These are phyloP conservation scores for Vaccinium vitisidaea DNA, from an alignment of 148 eudicot species.

Conservation along the genomic window DNA sequence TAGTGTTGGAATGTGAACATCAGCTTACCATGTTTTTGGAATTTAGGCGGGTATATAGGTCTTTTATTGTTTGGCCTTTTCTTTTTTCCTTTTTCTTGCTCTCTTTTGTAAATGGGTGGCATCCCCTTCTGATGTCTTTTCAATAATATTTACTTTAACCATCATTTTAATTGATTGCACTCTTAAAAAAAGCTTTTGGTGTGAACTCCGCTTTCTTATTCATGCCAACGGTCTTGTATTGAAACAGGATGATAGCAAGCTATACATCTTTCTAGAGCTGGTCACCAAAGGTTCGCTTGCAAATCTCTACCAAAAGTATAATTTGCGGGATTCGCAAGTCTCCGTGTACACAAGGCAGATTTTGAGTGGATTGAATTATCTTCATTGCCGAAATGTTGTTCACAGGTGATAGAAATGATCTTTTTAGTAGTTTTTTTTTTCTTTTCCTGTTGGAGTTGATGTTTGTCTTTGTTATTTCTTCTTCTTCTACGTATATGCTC, in stretches of 20 bases:
- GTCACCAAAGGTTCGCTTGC: constrained; percentile 74
- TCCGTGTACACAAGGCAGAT: constrained; percentile 89
- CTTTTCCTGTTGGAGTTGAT: no score
- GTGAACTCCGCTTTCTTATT: neutral
- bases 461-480: neutral
- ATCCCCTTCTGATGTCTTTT: no score
- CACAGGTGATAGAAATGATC: constrained; percentile 60
- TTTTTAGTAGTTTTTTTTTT: neutral
- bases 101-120: no score
- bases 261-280: constrained; percentile 91
- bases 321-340: constrained; percentile 65
- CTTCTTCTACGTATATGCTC: neutral
- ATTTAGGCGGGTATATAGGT: no score
- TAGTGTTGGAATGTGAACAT: neutral
- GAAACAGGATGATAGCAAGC: constrained; percentile 38
- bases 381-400: constrained; percentile 78
- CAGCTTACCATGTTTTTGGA: no score
- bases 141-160: neutral
- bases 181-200: neutral
- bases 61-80: no score
- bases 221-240: neutral
- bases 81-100: no score
- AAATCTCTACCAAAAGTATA: constrained; percentile 60
- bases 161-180: neutral
- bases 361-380: constrained; percentile 84